These are phyloP conservation scores for Boeremia exigua DNA, from an alignment of 2,329 filamentous ascomycete genomes.

Conservation along the genomic window DNA sequence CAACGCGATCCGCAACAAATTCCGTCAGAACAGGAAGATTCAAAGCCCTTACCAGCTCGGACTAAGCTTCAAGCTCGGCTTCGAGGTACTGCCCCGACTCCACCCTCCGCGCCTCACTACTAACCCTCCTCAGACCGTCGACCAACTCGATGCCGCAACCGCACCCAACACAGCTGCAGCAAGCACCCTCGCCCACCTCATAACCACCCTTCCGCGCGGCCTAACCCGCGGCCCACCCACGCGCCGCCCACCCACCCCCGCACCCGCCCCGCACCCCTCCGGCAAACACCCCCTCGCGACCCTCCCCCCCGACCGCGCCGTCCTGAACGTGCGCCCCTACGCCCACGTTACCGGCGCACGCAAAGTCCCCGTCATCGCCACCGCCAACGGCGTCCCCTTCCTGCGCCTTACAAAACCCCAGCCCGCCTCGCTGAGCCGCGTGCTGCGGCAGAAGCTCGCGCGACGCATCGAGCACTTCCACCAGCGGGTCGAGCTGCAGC, in stretches of 20 bases:
- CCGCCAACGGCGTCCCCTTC: conserved; percentile 66
- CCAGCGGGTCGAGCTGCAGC: conserved; percentile 49
- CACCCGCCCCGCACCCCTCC: conserved; percentile 11
- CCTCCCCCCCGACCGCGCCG: conserved; percentile 45
- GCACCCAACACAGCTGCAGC: conserved; percentile 38
- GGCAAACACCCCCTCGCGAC: conserved; percentile 32
- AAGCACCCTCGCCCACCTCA: conserved; percentile 31
- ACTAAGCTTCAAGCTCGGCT: conserved; percentile 70
- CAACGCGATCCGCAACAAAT: conserved; percentile 66
- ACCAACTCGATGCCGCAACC: conserved; percentile 52
- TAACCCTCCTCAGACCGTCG: conserved; percentile 44
- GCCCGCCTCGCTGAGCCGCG: conserved; percentile 62
- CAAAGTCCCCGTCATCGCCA: conserved; percentile 65
- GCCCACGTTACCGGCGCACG: conserved; percentile 59
- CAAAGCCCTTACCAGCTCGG: conserved; percentile 66
- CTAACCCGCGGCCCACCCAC: conserved; percentile 29
- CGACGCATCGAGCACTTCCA: conserved; percentile 53
- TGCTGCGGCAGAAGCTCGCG: conserved; percentile 61
- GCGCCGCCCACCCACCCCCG: conserved; percentile 5
- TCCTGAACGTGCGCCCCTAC: conserved; percentile 61
- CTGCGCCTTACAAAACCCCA: conserved; percentile 72
- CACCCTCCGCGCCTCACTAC: background rate
- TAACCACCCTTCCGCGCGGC: conserved; percentile 50
- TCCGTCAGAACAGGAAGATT: conserved; percentile 65
- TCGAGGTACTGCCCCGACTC: conserved; percentile 57